Evolutionary conservation across 805 yeast genomes (phyloP).

Genomic region (Saccharomycopsis olivae): DNA sequence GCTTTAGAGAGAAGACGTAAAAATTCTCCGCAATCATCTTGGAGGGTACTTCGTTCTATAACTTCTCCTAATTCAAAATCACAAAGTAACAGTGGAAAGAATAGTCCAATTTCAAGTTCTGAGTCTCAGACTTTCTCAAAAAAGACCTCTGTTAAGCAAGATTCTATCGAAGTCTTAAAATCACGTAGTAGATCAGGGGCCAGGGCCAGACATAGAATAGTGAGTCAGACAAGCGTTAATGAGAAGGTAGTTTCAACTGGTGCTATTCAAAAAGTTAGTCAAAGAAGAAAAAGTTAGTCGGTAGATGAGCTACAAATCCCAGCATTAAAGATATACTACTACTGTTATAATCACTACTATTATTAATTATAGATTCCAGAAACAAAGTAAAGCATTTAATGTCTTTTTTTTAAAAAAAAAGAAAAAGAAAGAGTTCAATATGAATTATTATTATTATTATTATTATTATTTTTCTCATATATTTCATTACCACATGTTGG

Average conservation of each 20-base stretch:
- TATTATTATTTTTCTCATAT: no score
- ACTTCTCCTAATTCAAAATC: conserved; percentile 23
- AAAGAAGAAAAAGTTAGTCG: conserved; percentile 8
- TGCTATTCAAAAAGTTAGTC: conserved; percentile 14
- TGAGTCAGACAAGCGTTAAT: conserved; percentile 18
- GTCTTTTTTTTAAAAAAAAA: no score
- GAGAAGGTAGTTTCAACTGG: conserved; percentile 15
- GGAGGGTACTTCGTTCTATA: conserved; percentile 18
- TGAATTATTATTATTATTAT: no score
- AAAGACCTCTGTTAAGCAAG: neutral
- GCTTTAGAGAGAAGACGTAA: conserved; percentile 10
- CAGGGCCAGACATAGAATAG: conserved; percentile 23
- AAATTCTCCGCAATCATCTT: conserved; percentile 13
- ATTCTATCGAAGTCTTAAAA: conserved; percentile 5
- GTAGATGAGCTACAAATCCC: no score
- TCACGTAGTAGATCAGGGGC: conserved; percentile 21
- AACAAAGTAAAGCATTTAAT: no score
- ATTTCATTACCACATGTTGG: no score
- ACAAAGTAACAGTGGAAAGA: neutral
- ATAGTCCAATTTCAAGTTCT: neutral
- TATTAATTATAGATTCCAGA: no score
- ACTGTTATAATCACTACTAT: no score
- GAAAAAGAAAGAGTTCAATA: no score
- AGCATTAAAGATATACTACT: no score
- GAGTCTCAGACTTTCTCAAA: neutral